A percentile compares a stretch with the other conserved stretches of the same genome.
Evolutionary conservation across 2,329 filamentous ascomycete species (phyloP).

Genomic region (Pyrenophora graminea): DNA sequence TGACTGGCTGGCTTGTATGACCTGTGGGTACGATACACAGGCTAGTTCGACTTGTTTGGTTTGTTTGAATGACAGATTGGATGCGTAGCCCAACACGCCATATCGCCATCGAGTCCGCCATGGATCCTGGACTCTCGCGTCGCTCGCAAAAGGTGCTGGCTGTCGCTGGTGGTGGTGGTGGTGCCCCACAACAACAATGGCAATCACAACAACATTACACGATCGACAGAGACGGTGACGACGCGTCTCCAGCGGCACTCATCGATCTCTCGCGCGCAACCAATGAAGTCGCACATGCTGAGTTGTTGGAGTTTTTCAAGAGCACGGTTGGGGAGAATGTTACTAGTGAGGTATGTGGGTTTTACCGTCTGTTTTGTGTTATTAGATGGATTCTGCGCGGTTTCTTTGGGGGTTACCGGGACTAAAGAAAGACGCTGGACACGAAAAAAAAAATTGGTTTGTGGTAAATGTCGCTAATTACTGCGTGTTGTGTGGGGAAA

Average conservation of each 20-base stretch:
- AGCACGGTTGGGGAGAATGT: conserved; percentile 30
- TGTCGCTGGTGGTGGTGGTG: conserved; percentile 12
- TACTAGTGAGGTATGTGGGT: conserved; percentile 15
- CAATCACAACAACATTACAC: neutral
- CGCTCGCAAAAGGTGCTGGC: conserved; percentile 27
- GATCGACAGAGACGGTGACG: conserved; percentile 1
- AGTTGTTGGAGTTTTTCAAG: conserved; percentile 36
- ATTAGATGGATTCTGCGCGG: too few relatives aligned
- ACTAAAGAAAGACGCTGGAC: too few relatives aligned
- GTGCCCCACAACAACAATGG: conserved; percentile 8
- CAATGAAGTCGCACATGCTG: conserved; percentile 33
- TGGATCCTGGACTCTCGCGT: conserved; percentile 35
- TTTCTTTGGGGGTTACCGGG: too few relatives aligned
- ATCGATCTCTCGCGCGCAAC: conserved; percentile 35
- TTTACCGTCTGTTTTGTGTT: too few relatives aligned
- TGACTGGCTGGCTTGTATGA: neutral
- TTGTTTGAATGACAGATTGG: neutral
- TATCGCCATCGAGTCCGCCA: conserved; percentile 7
- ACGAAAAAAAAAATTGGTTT: neutral
- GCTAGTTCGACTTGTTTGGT: too few relatives aligned
- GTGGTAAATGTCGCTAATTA: neutral
- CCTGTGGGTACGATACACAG: too few relatives aligned
- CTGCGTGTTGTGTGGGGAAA: neutral
- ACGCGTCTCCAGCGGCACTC: conserved; percentile 1
- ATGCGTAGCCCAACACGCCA: conserved; percentile 5